phyloP scores from a whole-genome alignment of 305 asterid genomes.

The Fraxinus floribunda region DNA sequence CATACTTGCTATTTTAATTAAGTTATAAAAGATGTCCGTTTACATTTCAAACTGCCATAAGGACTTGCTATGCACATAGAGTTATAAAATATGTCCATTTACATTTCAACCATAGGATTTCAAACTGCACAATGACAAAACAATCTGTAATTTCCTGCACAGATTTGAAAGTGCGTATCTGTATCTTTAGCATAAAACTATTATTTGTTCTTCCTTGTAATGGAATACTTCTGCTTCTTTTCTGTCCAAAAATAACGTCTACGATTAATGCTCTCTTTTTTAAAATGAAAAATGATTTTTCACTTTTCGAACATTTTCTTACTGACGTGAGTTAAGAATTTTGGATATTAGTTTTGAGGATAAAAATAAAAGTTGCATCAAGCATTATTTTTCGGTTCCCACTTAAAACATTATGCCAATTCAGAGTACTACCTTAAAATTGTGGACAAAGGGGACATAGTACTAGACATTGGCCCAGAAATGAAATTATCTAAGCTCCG shows the following conservation, averaged over 20 bases:
- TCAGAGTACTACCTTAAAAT: neutral
- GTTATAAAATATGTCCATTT: neutral
- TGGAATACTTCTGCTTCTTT: neutral
- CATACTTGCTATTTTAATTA: neutral
- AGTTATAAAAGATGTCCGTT: neutral
- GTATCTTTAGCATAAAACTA: neutral
- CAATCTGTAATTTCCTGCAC: neutral
- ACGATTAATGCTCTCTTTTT: neutral
- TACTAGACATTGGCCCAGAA: neutral
- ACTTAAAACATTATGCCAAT: neutral
- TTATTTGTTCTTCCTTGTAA: neutral
- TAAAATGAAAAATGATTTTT: neutral
- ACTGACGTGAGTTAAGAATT: neutral
- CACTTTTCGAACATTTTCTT: neutral
- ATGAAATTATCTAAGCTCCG: neutral
- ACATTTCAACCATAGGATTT: neutral
- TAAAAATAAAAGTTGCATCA: neutral
- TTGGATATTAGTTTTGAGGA: neutral
- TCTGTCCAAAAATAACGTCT: neutral
- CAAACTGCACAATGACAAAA: neutral
- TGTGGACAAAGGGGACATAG: neutral
- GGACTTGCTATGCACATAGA: neutral
- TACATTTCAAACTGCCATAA: neutral
- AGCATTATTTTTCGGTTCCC: neutral
- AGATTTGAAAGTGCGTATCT: neutral